Base-by-base conservation (phyloP, 371 early-diverging fungal genomes). In the Phascolomyces articulosus region DNA sequence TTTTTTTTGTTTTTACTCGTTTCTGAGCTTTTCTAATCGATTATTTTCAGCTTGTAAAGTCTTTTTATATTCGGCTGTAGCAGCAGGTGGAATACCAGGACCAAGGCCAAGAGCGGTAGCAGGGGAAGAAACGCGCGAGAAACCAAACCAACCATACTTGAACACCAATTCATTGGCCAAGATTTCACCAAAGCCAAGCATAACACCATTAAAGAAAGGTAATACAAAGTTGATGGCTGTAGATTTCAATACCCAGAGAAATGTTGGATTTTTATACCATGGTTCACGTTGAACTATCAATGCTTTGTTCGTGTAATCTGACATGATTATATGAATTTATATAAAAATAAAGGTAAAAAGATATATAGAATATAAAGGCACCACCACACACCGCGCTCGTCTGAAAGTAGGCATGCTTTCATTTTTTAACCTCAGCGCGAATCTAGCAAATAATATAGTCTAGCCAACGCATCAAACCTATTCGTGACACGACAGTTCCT, bases 131-230 rank as follows among this genome's bases (percentile, higher is more conserved):
- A 69, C 62, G 23, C 68, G 70, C 48, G 71, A 74, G 58, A 68
- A 68, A 6, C 80, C 83, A 66, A 83, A 83, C 93, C 93, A 93
- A 2, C 93, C 93, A 82, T 85, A 91, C 55, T 87, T 85, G 70
- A 85, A 91, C 24, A 90, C 80, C 20, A 90, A 65, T 67, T 93
- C 93, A 73, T 93, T 91, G 26, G 93, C 91, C 57, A 90, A 83
- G 31, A 93, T 92, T 73, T 93, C 93, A 57, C 93, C 93, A 78
- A 93, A 88, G 18, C 93, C 93, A 31, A 91, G 77, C 87, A 93
- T 91, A 54, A 92, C 87, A 28, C 93, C 93, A 28, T 89, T 90
- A 62, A 93, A 78, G 62, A 93, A 92, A 6, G 93, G 93, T 11
- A 92, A 72, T 16, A 90, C 18, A 55, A 89, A 79, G 65, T 89